Evolutionary conservation across 176 grass and related monocot species (phyloP), one percentile per base, ranked within the genome.

Genomic region (Leersia perrieri): DNA sequence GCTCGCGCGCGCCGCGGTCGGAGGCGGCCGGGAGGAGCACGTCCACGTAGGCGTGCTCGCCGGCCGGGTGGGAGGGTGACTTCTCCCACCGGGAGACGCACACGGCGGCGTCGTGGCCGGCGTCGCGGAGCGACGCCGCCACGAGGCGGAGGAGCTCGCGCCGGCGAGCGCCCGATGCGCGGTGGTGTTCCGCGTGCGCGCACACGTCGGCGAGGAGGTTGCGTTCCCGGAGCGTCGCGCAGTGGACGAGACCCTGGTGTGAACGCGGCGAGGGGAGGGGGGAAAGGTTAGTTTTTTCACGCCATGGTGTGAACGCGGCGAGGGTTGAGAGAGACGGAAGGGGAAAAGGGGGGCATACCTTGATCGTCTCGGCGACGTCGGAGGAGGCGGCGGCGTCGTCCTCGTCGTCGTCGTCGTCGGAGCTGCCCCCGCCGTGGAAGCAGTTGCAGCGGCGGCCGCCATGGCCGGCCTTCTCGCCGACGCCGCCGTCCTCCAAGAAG

Each of bases 161-260:
- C 8, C 80, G 83, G 2, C 86, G 60, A n/a, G 77, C 88, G 1
- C 85, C 80, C 18, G 25, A 62, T 28, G 42, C 60, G 44, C 85
- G 89, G 68, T 83, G 80, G 26, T 71, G 80, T 70, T 97, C 90
- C 82, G 87, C 28, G 74, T 89, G 41, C 30, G 66, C 60, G 32
- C 72, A 88, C 6, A 83, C 88, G 86, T 97, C 94, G 35, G 88
- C 94, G 13, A 97, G 85, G 44, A 97, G 76, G 85, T 97, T 97
- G 80, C 93, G 87, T 35, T 97, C 94, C 53, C 85, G 81, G 39
- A 93, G 71, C 75, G 74, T 93, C 8, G 90, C 58, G 77, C 90
- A 97, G 41, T 89, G 72, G 76, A 91, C 94, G 16, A 97, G 75
- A 25, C 94, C 90, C 94, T 97, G 80, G 25, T 15, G 11, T 12